Evolutionary conservation across 768 basidiomycete genomes (phyloP), one percentile per base, ranked within the genome.

Genomic region (Pleurotus tuoliensis): DNA sequence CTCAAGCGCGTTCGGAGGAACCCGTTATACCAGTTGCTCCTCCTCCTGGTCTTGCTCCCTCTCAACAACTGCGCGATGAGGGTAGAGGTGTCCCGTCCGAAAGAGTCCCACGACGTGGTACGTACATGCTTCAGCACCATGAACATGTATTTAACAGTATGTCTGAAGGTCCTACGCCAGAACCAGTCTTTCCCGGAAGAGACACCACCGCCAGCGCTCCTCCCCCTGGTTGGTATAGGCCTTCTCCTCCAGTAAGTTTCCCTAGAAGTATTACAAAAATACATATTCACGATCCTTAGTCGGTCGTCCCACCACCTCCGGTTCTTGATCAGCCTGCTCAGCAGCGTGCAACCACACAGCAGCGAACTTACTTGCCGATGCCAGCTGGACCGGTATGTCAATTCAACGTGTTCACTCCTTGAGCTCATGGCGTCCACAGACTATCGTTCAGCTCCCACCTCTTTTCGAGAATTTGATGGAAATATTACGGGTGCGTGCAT

Each of bases 381-480:
- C 82, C 81, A 27, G 65, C 73, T 25, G 78, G 78, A 45, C 84
- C 82, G 41, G 84, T 86, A 59, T 68, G 83, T 76, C 1, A 22
- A 9, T 22, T 25, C 44, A 4, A 8, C 15, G 40, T 12, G 6
- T 52, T 39, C 8, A 13, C 41, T 24, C n/a, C 22, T n/a, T 53
- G 47, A 34, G 27, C 37, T 64, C 27, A 54, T 12, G 22, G 18
- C 47, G 8, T 59, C 20, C 39, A 13, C 59, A 88, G 87, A 80
- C 83, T 24, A 71, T 82, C 54, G 80, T 88, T 11, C 79, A 84
- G 60, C 56, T 88, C 3, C 87, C 87, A 2, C 72, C 76, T 2
- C 60, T 86, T 1, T 88, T 90, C 56, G 82, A 88, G 51, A 83
- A 86, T 0, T 73, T 92, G 55, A 79, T 92, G 77, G 77, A 81